phyloP scores from a whole-genome alignment of 306 rosid species.

The Acacia acuminata region DNA sequence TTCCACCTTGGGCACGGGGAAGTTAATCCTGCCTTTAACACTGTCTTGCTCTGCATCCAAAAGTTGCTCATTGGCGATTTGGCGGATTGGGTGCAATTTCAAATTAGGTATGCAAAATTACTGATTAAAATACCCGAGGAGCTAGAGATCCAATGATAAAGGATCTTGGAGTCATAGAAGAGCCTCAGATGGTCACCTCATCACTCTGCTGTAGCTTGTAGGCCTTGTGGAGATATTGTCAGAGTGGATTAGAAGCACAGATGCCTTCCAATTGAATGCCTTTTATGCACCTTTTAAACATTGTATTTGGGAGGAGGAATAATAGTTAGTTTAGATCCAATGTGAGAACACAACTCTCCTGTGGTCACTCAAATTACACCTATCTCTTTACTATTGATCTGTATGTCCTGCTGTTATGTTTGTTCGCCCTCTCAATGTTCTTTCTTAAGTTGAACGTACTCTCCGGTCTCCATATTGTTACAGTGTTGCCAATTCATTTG shows the following conservation, averaged over 20 bases:
- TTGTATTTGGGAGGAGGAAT: not conserved
- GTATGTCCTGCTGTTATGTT: not conserved
- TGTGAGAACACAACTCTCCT: not conserved
- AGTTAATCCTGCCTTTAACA: not conserved
- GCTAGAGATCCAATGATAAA: not conserved
- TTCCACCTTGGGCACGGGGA: slow-evolving; percentile 3
- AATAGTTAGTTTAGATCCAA: not conserved
- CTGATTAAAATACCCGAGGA: not conserved
- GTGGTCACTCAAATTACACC: not conserved
- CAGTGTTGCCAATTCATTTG: not conserved
- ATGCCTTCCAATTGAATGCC: not conserved
- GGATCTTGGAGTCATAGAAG: not conserved
- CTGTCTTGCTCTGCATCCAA: not conserved
- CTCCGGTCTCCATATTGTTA: not conserved
- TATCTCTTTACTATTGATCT: not conserved
- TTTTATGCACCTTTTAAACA: not conserved
- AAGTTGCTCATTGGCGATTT: not conserved
- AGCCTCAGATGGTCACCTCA: not conserved
- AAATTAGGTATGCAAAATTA: not conserved
- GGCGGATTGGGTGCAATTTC: not conserved
- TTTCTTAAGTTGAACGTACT: not conserved
- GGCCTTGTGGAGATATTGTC: not conserved
- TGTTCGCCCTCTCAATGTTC: not conserved
- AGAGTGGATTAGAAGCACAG: not conserved
- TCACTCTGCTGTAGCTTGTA: not conserved